These are phyloP conservation scores for Rhizopus stolonifer DNA, from an alignment of 371 early-diverging fungal genomes.

Conservation along the genomic window DNA sequence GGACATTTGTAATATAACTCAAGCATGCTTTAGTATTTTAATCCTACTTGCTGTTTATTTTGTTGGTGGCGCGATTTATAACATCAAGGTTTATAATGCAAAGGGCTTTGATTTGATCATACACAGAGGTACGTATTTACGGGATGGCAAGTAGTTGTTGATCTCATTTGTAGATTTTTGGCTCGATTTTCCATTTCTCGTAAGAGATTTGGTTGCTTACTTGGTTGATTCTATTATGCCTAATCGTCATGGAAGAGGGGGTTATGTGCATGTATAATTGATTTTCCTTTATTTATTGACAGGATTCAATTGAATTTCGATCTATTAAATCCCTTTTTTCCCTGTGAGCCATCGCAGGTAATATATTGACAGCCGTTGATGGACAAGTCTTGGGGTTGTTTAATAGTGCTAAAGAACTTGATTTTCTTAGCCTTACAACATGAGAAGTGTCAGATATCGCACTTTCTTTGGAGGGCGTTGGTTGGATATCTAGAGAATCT, in stretches of 20 bases:
- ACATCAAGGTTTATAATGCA: conserved; percentile 58
- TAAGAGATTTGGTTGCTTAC: conserved; percentile 15
- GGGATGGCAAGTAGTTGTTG: neutral
- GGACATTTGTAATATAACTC: neutral
- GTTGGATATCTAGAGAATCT: conserved; percentile 4
- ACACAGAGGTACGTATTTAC: conserved; percentile 48
- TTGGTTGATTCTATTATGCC: too few species aligned
- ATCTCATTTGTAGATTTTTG: conserved; percentile 35
- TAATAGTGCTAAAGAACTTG: conserved; percentile 21
- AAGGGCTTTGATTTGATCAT: conserved; percentile 60
- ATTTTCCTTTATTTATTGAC: neutral
- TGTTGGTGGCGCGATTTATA: conserved; percentile 60
- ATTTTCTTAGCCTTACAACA: conserved; percentile 14
- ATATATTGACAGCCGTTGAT: conserved; percentile 27
- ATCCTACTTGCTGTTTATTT: conserved; percentile 51
- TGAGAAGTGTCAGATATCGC: neutral
- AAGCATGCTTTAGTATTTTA: conserved; percentile 25
- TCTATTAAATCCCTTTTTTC: conserved; percentile 8
- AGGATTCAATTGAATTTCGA: neutral
- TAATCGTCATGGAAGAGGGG: too few species aligned
- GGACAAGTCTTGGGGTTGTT: conserved; percentile 20
- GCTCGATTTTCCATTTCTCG: conserved; percentile 48
- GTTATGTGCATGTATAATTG: conserved; percentile 44
- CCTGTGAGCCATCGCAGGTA: conserved; percentile 26
- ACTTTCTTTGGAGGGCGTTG: conserved; percentile 2